These are phyloP conservation scores for Rhizodiscina lignyota DNA, from an alignment of 495 filamentous ascomycete species.

Conservation along the genomic window DNA sequence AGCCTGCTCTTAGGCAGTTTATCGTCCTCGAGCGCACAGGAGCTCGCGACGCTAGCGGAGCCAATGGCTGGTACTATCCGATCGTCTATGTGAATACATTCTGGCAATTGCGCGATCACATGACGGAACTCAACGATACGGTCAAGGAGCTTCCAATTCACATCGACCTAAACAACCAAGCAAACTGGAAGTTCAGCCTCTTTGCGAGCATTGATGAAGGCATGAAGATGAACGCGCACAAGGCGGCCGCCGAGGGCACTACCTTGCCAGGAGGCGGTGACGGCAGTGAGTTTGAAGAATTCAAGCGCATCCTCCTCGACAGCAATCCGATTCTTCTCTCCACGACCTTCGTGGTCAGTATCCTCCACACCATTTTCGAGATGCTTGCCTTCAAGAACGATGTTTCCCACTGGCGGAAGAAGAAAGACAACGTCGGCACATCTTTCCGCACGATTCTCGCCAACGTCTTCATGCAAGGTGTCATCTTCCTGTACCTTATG, in stretches of 20 bases:
- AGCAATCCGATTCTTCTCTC: conserved; percentile 83
- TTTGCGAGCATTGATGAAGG: conserved; percentile 74
- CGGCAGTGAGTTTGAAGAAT: conserved; percentile 78
- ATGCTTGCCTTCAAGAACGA: conserved; percentile 94
- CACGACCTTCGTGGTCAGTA: conserved; percentile 66
- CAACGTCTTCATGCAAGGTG: conserved; percentile 92
- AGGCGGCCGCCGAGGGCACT: conserved; percentile 47
- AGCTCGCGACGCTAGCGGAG: conserved; percentile 60
- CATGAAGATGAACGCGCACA: conserved; percentile 56
- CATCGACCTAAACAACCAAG: conserved; percentile 65
- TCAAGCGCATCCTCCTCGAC: conserved; percentile 86
- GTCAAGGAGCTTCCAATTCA: conserved; percentile 68
- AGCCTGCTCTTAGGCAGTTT: conserved; percentile 60
- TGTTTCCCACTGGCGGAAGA: conserved; percentile 94
- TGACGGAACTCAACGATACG: conserved; percentile 85
- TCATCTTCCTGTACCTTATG: conserved; percentile 96
- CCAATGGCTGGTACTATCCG: conserved; percentile 95
- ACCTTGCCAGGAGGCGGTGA: conserved; percentile 49
- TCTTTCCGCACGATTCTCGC: conserved; percentile 90
- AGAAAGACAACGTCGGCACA: conserved; percentile 96
- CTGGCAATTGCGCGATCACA: conserved; percentile 85
- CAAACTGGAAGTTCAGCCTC: conserved; percentile 82
- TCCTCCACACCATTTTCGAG: conserved; percentile 91
- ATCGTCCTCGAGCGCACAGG: conserved; percentile 57
- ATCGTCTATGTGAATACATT: conserved; percentile 87